Evolutionary conservation across 371 early-diverging fungal genomes (phyloP).

Genomic region (Apophysomyces trapeziformis): DNA sequence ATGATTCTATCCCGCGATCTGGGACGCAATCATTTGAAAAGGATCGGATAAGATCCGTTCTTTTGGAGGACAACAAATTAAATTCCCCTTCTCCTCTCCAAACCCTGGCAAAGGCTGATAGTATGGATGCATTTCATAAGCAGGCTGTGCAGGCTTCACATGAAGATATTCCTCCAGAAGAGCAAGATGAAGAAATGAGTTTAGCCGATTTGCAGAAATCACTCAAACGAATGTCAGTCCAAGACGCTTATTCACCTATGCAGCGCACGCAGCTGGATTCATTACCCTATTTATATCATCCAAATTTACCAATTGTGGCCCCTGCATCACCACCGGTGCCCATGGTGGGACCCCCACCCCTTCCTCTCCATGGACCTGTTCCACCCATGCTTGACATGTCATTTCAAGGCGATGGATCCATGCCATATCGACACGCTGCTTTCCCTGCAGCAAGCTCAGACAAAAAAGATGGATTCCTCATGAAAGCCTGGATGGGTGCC

Average conservation of each 20-base stretch:
- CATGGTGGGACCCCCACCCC: conserved; percentile 4
- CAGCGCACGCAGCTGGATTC: conserved; percentile 18
- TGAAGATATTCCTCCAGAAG: conserved; percentile 10
- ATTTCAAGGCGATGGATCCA: neutral
- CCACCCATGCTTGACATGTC: neutral
- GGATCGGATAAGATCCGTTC: conserved; percentile 7
- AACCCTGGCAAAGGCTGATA: conserved; percentile 22
- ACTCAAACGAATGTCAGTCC: conserved; percentile 23
- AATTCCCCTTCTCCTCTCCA: conserved; percentile 18
- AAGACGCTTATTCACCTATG: conserved; percentile 7
- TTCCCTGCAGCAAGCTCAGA: neutral
- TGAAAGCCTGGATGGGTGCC: conserved; percentile 9
- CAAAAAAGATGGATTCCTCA: neutral
- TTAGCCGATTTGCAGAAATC: conserved; percentile 40
- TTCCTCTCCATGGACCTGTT: neutral
- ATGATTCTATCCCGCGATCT: neutral
- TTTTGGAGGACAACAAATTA: neutral
- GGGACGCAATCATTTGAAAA: neutral
- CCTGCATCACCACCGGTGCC: conserved; percentile 37
- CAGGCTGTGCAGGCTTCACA: conserved; percentile 10
- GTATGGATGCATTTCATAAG: conserved; percentile 14
- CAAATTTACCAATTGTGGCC: conserved; percentile 25
- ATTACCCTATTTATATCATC: conserved; percentile 15
- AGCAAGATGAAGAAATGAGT: conserved; percentile 42
- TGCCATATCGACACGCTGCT: neutral